Conservation (phyloP, 1,284 basidiomycete genomes). For the Ganoderma sinense region DNA sequence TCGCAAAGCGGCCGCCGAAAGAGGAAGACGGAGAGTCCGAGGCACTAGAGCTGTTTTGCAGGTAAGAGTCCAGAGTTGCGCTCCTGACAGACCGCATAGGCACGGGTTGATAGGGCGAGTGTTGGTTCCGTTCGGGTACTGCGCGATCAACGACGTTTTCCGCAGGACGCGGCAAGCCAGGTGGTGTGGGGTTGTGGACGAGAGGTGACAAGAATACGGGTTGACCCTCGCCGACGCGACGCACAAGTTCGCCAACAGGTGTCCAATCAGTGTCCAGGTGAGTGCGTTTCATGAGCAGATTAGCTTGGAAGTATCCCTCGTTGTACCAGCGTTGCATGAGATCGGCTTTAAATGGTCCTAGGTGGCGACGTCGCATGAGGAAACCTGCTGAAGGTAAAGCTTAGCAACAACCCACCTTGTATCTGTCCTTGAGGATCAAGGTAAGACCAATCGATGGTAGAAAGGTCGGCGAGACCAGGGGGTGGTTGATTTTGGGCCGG, state of each 20-base stretch:
- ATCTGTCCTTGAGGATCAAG: conserved; percentile 89
- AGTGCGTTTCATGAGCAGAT: conserved; percentile 86
- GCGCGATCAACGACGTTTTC: conserved; percentile 52
- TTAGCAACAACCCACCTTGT: conserved; percentile 67
- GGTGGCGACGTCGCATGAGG: conserved; percentile 17
- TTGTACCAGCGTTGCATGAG: conserved; percentile 98
- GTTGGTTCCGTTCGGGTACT: conserved; percentile 46
- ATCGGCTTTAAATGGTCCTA: conserved; percentile 90
- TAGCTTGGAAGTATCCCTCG: conserved; percentile 89
- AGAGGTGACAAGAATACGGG: conserved; percentile 72
- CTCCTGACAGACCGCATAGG: conserved; percentile 65
- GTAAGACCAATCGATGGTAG: conserved; percentile 88
- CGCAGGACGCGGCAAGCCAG: conserved; percentile 58
- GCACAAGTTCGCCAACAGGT: conserved; percentile 63
- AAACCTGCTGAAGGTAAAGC: conserved; percentile 3
- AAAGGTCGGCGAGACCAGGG: conserved; percentile 63
- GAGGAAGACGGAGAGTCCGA: conserved; percentile 78
- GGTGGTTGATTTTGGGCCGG: conserved; percentile 34
- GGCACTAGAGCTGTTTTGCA: conserved; percentile 57
- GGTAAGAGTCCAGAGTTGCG: conserved; percentile 66
- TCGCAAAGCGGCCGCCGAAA: conserved; percentile 66
- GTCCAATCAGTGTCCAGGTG: conserved; percentile 72
- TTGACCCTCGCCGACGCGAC: conserved; percentile 53
- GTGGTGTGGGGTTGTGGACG: conserved; percentile 51
- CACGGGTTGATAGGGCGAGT: conserved; percentile 67